Conservation (phyloP, 345 rosid genomes). For the Kernera saxatilis region DNA sequence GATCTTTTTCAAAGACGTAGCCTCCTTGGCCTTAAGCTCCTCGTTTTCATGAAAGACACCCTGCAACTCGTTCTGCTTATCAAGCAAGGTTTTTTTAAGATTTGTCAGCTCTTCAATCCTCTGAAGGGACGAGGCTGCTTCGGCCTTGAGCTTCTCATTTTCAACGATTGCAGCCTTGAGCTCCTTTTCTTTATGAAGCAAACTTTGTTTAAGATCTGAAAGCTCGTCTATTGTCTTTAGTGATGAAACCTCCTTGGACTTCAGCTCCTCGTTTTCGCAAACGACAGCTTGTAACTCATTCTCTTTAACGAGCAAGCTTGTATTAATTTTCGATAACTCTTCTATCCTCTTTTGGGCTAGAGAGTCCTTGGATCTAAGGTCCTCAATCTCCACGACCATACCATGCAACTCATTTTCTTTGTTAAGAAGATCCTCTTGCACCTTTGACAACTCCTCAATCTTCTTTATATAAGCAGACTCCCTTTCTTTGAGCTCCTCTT, state of each 20-base stretch:
- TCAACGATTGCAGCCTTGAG: constrained; percentile 19
- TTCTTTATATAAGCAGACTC: neutral
- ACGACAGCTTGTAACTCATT: constrained; percentile 58
- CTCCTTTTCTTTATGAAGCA: constrained; percentile 18
- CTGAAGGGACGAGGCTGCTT: constrained; percentile 32
- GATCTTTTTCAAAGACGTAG: constrained; percentile 21
- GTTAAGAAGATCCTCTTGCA: constrained; percentile 39
- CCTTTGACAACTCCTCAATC: constrained; percentile 5
- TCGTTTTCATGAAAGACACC: constrained; percentile 49
- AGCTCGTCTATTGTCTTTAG: constrained; percentile 57
- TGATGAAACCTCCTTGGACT: constrained; percentile 32
- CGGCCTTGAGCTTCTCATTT: constrained; percentile 15
- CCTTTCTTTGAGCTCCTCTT: constrained; percentile 22
- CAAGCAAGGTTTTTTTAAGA: constrained; percentile 23
- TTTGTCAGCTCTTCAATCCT: constrained; percentile 60
- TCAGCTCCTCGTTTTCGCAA: constrained; percentile 65
- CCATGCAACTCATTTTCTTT: constrained; percentile 30
- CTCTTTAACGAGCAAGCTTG: constrained; percentile 26
- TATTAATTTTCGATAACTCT: constrained; percentile 4
- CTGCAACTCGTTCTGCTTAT: constrained; percentile 14
- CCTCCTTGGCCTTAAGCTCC: constrained; percentile 43
- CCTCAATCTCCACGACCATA: neutral
- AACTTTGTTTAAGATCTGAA: constrained; percentile 30
- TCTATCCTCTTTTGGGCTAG: constrained; percentile 8
- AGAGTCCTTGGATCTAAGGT: neutral